Base-by-base conservation (phyloP, 805 yeast species). In the Helenozyma baotianmanensis region DNA sequence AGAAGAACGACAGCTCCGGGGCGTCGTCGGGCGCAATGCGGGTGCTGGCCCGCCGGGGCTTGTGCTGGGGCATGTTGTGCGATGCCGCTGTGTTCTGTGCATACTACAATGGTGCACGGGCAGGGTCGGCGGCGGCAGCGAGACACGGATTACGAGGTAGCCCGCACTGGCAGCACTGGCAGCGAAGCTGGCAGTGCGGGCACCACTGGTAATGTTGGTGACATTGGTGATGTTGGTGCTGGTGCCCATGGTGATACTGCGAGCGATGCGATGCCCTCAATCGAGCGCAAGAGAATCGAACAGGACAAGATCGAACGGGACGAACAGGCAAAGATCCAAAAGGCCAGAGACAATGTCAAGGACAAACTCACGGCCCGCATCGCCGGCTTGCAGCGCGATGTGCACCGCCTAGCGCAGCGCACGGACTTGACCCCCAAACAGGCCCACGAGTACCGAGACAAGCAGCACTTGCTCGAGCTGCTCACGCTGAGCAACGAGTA, bases 1-100 rank as follows among this genome's bases (percentile, higher is more conserved):
- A 25, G 30, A 58, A 54, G 29, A 58, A 58, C 2, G 62, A 55
- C 3, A 48, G 27, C 13, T 48, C 36, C n/a, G 45, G 46, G 22
- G 42, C 39, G 9, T 48, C 46, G 16, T 48, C 51, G 1, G 60
- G 58, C 4, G 54, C 50, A 12, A 54, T 57, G 26, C 62, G 19
- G 19, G 19, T 17, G 19, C 7, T 6, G 7, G 19, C 19, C 19
- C 19, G 19, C 8, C 19, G 5, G 19, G 19, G 19, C 19, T 17
- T 17, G 7, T 6, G 8, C 7, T 5, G 19, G 7, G 8, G 5
- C 19, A 8, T 17, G 19, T 6, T 17, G 19, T 17, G 19, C 19
- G 19, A 17, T 17, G 19, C 5, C 19, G 7, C 8, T 17, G 19
- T 17, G 19, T 17, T 5, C 19, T 6, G n/a, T 8, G 8, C 8